Evolutionary conservation across 495 filamentous ascomycete genomes (phyloP), one percentile per base, ranked within the genome.

Genomic region (Podospora conica): DNA sequence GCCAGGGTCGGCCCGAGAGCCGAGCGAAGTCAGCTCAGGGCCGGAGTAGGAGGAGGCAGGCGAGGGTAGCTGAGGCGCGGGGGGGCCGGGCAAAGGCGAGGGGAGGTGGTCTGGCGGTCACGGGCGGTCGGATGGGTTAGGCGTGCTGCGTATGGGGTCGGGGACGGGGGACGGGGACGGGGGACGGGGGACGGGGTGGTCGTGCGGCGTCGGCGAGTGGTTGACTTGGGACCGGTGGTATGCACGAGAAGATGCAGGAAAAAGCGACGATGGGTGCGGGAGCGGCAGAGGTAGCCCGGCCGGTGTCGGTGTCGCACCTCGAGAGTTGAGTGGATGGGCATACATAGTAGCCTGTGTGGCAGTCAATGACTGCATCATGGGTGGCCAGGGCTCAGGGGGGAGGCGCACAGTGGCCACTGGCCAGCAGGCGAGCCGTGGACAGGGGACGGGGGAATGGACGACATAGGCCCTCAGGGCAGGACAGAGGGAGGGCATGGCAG

Each of bases 1-100:
- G 27, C 63, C 63, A 25, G 28, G 54, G 21, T 15, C 63, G 63
- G 63, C 20, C 55, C 63, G 63, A 53, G 54, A 48, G 27, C 63
- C 63, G 61, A 27, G 24, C n/a, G 23, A 40, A 31, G 53, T 20
- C 61, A 18, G 28, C 23, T 55, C 53, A 56, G 29, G 63, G 20
- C 48, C 61, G 55, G 63, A 58, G 27, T 28, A 57, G 15, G 31
- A 24, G 55, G 12, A 40, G 27, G 54, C 18, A 18, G 53, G 21
- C 10, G 21, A 64, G n/a, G 60, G 23, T 10, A 23, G 18, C 40
- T 21, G 6, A 57, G 25, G 23, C 55, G 55, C 11, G 55, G 12
- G 55, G 62, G 23, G 9, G 54, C 24, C 62, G 54, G 63, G 54
- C 25, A 53, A 28, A n/a, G n/a, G 12, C 48, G 53, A 63, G 61